phyloP scores from a whole-genome alignment of 176 grass and related monocot genomes.

The Oryza rufipogon region DNA sequence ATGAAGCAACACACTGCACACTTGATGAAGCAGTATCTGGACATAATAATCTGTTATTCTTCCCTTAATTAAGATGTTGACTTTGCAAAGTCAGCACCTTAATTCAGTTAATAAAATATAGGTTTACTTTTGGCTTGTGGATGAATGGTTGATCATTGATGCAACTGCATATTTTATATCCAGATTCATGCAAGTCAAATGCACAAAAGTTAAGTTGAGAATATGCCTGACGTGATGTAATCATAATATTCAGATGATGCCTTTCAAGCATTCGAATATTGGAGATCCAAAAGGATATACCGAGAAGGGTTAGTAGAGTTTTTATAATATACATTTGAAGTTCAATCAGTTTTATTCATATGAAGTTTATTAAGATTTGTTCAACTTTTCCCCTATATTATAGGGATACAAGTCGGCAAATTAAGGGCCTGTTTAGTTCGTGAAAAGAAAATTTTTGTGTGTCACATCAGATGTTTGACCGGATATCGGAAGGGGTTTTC shows the following conservation, averaged over 20 bases:
- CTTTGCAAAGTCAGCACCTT: neutral
- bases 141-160: neutral
- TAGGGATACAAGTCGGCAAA: no score
- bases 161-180: neutral
- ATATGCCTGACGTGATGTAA: neutral
- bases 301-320: neutral
- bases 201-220: neutral
- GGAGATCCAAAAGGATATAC: neutral
- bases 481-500: no score
- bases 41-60: neutral
- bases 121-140: neutral
- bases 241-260: no score
- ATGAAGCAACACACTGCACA: no score
- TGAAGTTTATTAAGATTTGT: no score
- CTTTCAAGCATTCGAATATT: neutral
- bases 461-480: no score
- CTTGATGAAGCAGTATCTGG: no score
- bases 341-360: no score
- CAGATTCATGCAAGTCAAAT: neutral
- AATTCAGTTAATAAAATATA: neutral
- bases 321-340: no score
- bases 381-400: no score
- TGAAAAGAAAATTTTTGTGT: no score
- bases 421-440: no score
- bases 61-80: neutral